These are phyloP conservation scores for Chaetomiaceae sp. DNA, from an alignment of 2,329 filamentous ascomycete genomes.

Conservation along the genomic window DNA sequence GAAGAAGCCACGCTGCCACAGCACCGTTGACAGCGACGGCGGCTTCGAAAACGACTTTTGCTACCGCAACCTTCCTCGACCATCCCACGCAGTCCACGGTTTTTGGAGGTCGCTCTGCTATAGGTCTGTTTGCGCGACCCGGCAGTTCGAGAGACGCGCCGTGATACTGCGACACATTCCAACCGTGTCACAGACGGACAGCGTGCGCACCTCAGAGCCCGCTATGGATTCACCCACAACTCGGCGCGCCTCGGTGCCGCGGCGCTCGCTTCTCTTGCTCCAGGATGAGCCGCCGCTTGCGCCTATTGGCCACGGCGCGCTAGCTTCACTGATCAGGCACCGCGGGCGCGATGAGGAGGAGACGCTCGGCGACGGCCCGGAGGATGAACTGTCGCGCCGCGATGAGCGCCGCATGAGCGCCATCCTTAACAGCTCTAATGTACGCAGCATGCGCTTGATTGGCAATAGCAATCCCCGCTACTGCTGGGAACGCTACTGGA, in stretches of 20 bases:
- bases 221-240: conserved; percentile 33
- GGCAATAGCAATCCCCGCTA: conserved; percentile 84
- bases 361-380: conserved; percentile 27
- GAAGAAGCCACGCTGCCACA: no score
- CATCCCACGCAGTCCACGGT: no score
- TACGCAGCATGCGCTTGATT: conserved; percentile 81
- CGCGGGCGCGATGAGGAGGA: conserved; percentile 37
- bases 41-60: no score
- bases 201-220: no score
- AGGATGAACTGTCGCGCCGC: conserved; percentile 42
- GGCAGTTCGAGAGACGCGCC: no score
- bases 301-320: conserved; percentile 32
- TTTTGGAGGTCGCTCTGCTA: no score
- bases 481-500: conserved; percentile 83
- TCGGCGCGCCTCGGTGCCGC: conserved; percentile 15
- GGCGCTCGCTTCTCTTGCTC: conserved; percentile 30
- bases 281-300: conserved; percentile 51
- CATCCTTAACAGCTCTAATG: conserved; percentile 63
- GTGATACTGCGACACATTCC: no score
- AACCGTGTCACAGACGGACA: no score
- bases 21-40: no score
- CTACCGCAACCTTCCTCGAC: no score
- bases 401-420: conserved; percentile 57
- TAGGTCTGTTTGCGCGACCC: no score
- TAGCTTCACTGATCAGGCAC: conserved; percentile 44